Conservation (phyloP, 2,329 filamentous ascomycete genomes). For the Venturia aucupariae region DNA sequence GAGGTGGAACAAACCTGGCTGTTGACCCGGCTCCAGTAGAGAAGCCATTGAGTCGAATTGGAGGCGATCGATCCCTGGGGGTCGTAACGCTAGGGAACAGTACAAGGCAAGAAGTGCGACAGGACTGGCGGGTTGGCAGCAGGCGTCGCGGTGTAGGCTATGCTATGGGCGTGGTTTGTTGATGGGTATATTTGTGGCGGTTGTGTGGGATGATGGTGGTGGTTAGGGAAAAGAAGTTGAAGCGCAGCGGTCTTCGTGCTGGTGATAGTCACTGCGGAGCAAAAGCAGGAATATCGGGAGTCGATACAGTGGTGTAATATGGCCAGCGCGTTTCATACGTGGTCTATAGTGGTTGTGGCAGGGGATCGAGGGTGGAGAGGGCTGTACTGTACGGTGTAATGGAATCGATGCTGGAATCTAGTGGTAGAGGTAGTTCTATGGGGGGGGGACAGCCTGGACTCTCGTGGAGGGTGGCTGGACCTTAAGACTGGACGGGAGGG, state of each 20-base stretch:
- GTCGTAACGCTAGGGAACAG: not conserved
- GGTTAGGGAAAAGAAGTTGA: not conserved
- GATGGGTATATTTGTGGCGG: not conserved
- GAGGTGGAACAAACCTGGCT: conserved; percentile 4
- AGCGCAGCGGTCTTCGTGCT: not conserved
- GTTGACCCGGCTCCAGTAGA: not conserved
- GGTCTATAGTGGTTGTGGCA: conserved; percentile 1
- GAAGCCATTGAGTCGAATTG: not conserved
- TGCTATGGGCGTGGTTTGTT: not conserved
- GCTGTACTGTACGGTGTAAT: not conserved
- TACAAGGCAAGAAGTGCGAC: conserved; percentile 5
- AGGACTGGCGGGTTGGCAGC: not conserved
- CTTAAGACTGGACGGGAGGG: not conserved
- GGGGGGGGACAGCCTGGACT: not conserved
- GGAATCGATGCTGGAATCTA: not conserved
- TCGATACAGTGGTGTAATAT: conserved; percentile 6
- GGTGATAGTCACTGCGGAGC: not conserved
- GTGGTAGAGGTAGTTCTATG: not conserved
- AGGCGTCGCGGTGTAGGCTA: not conserved
- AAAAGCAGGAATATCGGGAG: not conserved
- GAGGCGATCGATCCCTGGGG: not conserved
- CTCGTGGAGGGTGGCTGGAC: too few relatives aligned
- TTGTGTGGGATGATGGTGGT: not conserved
- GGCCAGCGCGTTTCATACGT: conserved; percentile 5
- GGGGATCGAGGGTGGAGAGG: conserved; percentile 5